phyloP scores from a whole-genome alignment of 768 basidiomycete species.

The Hirschioporus abietinus region DNA sequence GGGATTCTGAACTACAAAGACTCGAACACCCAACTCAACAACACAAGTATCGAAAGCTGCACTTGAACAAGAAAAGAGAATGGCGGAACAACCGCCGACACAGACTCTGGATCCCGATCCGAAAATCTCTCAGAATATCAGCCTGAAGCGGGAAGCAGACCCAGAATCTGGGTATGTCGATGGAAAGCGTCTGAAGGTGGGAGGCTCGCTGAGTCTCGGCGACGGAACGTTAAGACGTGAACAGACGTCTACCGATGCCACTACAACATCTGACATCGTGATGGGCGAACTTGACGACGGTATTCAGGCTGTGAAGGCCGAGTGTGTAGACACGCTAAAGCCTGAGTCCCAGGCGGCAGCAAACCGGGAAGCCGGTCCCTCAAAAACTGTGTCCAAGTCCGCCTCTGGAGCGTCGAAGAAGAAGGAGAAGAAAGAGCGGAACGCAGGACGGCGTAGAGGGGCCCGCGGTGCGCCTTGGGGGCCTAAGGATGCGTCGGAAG shows the following conservation, averaged over 20 bases:
- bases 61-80: too few species aligned
- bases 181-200: not conserved
- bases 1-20: too few species aligned
- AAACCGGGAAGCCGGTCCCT: not conserved
- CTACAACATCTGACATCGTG: not conserved
- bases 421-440: constrained; percentile 33
- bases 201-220: not conserved
- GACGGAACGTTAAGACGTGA: not conserved
- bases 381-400: not conserved
- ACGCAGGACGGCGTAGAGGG: constrained; percentile 36
- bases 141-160: not conserved
- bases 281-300: not conserved
- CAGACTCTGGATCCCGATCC: not conserved
- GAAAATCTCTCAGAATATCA: not conserved
- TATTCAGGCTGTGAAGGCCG: not conserved
- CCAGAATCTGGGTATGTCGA: not conserved
- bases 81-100: not conserved
- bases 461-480: constrained; percentile 28
- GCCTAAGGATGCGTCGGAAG: constrained; percentile 1
- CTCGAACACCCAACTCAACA: too few species aligned
- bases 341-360: too few species aligned
- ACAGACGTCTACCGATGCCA: not conserved
- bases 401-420: constrained; percentile 28
- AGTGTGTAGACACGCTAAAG: not conserved
- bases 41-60: too few species aligned